Evolutionary conservation across 2,329 filamentous ascomycete species (phyloP), one percentile per base, ranked within the genome.

Genomic region (Polychaeton citri): DNA sequence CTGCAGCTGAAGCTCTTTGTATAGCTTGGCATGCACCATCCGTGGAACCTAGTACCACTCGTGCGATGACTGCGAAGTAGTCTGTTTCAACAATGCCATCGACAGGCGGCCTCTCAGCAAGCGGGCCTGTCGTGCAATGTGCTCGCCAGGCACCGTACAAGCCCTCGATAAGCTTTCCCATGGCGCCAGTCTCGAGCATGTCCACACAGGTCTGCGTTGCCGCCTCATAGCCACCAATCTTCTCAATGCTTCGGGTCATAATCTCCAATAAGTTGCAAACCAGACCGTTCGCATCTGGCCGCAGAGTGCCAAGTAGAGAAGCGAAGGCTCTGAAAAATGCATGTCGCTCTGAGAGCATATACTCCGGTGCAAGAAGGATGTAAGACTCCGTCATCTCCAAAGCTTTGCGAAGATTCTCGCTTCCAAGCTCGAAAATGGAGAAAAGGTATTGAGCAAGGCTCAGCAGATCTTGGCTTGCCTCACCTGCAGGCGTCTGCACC

Each of bases 51-150:
- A 93, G 62, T 0, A 79, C 74, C 12, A 96, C 70, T 1, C 87
- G 79, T 2, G 84, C 79, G 2, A 98, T 68, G 2, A 96, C 76
- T 4, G 76, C 73, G 51, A 93, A 81, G 55, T 93, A 94, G 53
- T 94, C 83, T 0, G 81, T 81, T 52, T 94, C 77, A 1, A 82
- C 78, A 8, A 86, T 70, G 9, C 77, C 75, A 47, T 80, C 79
- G 21, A 95, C 72, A 19, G 74, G 72, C 28, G 77, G 72, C 15
- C 74, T 67, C 45, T 72, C 81, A 18, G 72, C 71, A 50, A 83
- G 81, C 0, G 88, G 87, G 0, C 90, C 88, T 0, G 81, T 82
- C 0, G 81, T 84, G 54, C 92, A 79, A 48, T 82, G 79, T 2
- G 83, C 78, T 50, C 81, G 72, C 69, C 75, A 63, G 32, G 52